These are phyloP conservation scores for Halophytophthora polymorphica DNA, from an alignment of 352 stramenopile species.

Conservation along the genomic window DNA sequence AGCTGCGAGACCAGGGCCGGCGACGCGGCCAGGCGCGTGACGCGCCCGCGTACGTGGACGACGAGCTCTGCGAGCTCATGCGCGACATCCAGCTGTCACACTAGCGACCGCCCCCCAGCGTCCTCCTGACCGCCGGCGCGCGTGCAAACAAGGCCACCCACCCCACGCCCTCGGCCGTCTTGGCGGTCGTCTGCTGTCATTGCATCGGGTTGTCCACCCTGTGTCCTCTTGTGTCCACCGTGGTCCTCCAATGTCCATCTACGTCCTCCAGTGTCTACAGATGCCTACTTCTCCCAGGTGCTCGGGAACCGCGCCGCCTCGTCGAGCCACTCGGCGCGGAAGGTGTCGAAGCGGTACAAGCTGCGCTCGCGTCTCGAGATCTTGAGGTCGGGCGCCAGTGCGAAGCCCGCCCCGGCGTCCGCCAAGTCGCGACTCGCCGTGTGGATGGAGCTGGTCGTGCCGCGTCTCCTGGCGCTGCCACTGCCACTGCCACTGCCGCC, in stretches of 20 bases:
- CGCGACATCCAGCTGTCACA: conserved; percentile 45
- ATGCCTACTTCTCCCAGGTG: conserved; percentile 45
- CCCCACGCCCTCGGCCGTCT: too few relatives aligned
- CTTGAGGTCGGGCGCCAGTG: conserved; percentile 54
- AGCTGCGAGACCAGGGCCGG: conserved; percentile 32
- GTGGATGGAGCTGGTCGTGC: conserved; percentile 11
- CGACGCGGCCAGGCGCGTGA: conserved; percentile 27
- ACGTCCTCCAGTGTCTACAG: background rate
- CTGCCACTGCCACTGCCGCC: conserved; percentile 21
- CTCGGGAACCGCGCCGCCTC: conserved; percentile 53
- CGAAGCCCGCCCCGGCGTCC: conserved; percentile 23
- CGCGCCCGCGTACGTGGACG: conserved; percentile 33
- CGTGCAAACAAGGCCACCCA: background rate
- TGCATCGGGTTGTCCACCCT: too few relatives aligned
- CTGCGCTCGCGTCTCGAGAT: conserved; percentile 57
- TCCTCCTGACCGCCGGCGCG: too few relatives aligned
- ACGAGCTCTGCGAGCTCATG: conserved; percentile 52
- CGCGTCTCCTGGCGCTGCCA: conserved; percentile 23
- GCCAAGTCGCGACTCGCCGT: conserved; percentile 21
- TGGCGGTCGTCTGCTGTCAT: too few relatives aligned
- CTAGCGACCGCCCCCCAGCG: conserved; percentile 18
- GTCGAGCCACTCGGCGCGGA: conserved; percentile 69
- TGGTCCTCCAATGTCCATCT: background rate
- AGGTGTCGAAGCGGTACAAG: conserved; percentile 77
- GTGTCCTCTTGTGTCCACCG: too few relatives aligned